Base-by-base conservation (phyloP, 2,329 filamentous ascomycete genomes). In the Calonectria pseudoreteaudii region DNA sequence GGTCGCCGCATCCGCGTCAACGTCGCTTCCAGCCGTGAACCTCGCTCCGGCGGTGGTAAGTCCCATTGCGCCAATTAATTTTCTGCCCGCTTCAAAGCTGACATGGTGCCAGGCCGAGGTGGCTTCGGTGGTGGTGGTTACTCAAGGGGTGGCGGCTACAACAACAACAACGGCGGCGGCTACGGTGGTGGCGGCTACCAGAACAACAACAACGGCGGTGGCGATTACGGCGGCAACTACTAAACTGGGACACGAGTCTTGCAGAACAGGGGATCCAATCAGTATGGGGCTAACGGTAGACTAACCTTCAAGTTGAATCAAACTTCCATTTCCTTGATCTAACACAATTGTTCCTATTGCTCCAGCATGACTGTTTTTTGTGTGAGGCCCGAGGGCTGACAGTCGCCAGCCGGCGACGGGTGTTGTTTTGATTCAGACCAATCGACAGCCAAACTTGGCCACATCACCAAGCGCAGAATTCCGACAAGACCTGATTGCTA, bases 181-280 rank as follows among this genome's bases (percentile, higher is more conserved):
- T 31, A 31, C 31, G 31, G 31, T 31, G 31, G 31, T 10, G 56
- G 56, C 14, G n/a, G 23, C 20, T 16, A 38, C 56, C 16, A 23
- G n/a, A 23, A 38, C 56, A 38, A 16, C 34, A 23, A 23, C 31
- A n/a, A 28, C 20, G 53, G 53, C 9, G 47, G 47, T 26, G 56
- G 34, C 8, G 10, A 23, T n/a, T 13, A 26, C 56, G 26, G 13
- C 34, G 10, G n/a, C 44, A 18, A 18, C 56, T 38, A 41, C 56
- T 62, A 62, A 62, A 41, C n/a, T 41, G 23, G 34, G 23, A 62
- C n/a, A 41, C 23, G 13, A 20, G 56, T 62, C 56, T 62, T 41
- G 56, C 56, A 62, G 56, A 62, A 41, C 31, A 62, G 56, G 56
- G 56, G 34, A 62, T 62, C 56, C 52, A 56, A 62, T 62, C 56